Percentiles rank a stretch among this genome's conserved stretches.
phyloP scores from a whole-genome alignment of 305 asterid species.

The Fraxinus sp. region DNA sequence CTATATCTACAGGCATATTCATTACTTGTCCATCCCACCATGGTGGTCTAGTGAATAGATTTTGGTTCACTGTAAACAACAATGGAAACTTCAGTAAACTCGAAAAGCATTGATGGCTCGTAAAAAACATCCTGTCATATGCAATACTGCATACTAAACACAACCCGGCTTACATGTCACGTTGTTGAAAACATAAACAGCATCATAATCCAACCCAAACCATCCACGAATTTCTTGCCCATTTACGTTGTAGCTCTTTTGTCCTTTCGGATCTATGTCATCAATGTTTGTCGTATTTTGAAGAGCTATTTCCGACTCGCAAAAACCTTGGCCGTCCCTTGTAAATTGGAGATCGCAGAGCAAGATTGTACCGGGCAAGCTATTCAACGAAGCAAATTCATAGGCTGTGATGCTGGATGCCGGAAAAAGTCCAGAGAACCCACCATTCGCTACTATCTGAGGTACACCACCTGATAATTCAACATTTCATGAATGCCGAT shows the following conservation, averaged over 20 bases:
- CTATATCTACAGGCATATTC: not conserved
- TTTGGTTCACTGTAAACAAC: slow-evolving; percentile 40
- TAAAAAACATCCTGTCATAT: not conserved
- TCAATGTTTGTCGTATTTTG: slow-evolving; percentile 49
- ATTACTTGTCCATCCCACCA: not conserved
- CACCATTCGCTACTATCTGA: slow-evolving; percentile 55
- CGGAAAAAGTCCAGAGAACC: slow-evolving; percentile 67
- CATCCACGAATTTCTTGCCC: slow-evolving; percentile 54
- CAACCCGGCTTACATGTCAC: slow-evolving; percentile 44
- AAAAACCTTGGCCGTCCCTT: slow-evolving; percentile 56
- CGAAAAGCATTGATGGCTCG: not conserved
- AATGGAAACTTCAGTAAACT: not conserved
- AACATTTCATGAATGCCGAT: not conserved
- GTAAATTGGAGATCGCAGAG: slow-evolving; percentile 68
- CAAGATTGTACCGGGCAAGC: slow-evolving; percentile 51
- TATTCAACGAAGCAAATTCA: slow-evolving; percentile 35
- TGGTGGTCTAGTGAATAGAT: slow-evolving; percentile 36
- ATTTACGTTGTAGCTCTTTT: slow-evolving; percentile 43
- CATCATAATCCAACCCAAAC: slow-evolving; percentile 59
- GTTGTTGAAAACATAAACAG: slow-evolving; percentile 33
- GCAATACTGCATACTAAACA: not conserved
- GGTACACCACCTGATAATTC: slow-evolving; percentile 44
- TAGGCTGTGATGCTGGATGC: slow-evolving; percentile 49
- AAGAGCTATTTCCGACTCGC: slow-evolving; percentile 43
- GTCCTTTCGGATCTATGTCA: slow-evolving; percentile 41